Conservation (phyloP, 345 rosid genomes). For the Salix purpurea region DNA sequence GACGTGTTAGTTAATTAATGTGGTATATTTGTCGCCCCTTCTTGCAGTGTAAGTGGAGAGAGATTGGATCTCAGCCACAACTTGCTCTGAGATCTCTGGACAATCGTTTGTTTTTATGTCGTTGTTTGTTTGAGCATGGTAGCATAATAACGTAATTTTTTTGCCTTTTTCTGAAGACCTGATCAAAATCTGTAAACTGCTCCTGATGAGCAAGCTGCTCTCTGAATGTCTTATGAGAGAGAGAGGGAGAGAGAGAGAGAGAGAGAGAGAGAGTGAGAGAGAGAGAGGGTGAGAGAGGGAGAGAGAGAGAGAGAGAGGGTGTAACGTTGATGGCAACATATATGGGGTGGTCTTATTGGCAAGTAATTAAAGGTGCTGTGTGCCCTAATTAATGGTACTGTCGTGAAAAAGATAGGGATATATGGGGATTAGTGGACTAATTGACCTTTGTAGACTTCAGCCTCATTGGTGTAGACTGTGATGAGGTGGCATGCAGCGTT, state of each 20-base stretch:
- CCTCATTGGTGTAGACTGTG: no score
- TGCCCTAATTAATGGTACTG: background rate
- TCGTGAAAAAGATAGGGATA: background rate
- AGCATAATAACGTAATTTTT: background rate
- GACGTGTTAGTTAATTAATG: slow-evolving; percentile 3
- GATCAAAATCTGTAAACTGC: slow-evolving; percentile 17
- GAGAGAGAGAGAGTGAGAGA: background rate
- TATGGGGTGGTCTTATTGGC: no score
- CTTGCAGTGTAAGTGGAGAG: slow-evolving; percentile 20
- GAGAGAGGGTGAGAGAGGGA: background rate
- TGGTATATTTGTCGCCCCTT: slow-evolving; percentile 1
- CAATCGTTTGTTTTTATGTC: slow-evolving; percentile 22
- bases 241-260: background rate
- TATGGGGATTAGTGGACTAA: no score
- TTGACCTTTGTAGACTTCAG: no score
- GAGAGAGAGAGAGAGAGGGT: background rate
- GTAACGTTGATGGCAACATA: background rate
- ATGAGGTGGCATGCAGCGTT: no score
- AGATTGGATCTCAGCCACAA: slow-evolving; percentile 49
- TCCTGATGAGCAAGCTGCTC: slow-evolving; percentile 3
- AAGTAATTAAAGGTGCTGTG: background rate
- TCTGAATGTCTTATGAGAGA: background rate
- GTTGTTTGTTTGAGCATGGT: slow-evolving; percentile 4
- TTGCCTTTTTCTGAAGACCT: slow-evolving; percentile 25
- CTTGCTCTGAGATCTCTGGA: slow-evolving; percentile 28